Evolutionary conservation across 371 early-diverging fungal species (phyloP).

Genomic region (Smittium culicis): DNA sequence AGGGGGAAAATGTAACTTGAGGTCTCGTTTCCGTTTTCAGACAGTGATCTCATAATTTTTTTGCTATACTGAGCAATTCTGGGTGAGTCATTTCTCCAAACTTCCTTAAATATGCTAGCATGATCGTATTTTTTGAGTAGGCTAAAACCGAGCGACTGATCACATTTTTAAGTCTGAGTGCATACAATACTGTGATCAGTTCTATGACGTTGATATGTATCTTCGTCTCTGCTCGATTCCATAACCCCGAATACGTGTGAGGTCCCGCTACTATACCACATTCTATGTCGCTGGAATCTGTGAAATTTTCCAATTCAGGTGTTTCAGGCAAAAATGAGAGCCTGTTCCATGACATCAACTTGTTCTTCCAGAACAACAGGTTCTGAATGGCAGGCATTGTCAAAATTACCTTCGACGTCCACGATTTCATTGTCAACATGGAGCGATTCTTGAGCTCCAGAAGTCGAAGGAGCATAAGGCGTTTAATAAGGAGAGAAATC

Average conservation of each 20-base stretch:
- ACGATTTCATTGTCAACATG: background rate
- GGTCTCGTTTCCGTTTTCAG: too few species aligned
- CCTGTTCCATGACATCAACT: background rate
- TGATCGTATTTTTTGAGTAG: background rate
- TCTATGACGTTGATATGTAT: conserved; percentile 2
- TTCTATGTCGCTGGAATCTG: background rate
- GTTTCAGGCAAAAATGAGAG: background rate
- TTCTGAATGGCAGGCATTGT: background rate
- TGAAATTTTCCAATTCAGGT: background rate
- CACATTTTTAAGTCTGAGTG: background rate
- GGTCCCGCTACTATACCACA: background rate
- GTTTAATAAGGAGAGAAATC: background rate
- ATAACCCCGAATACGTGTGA: background rate
- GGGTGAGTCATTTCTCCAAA: too few species aligned
- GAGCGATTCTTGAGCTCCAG: background rate
- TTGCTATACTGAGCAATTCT: too few species aligned
- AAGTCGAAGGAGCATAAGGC: background rate
- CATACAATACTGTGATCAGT: background rate
- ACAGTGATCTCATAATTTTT: too few species aligned
- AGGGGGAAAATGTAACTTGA: too few species aligned
- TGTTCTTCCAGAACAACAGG: conserved; percentile 1
- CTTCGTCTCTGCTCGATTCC: background rate
- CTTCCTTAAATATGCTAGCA: background rate
- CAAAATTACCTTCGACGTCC: conserved; percentile 1
- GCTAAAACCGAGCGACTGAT: background rate